These are phyloP conservation scores for Actinomortierella ambigua DNA, from an alignment of 371 early-diverging fungal genomes.

Conservation along the genomic window DNA sequence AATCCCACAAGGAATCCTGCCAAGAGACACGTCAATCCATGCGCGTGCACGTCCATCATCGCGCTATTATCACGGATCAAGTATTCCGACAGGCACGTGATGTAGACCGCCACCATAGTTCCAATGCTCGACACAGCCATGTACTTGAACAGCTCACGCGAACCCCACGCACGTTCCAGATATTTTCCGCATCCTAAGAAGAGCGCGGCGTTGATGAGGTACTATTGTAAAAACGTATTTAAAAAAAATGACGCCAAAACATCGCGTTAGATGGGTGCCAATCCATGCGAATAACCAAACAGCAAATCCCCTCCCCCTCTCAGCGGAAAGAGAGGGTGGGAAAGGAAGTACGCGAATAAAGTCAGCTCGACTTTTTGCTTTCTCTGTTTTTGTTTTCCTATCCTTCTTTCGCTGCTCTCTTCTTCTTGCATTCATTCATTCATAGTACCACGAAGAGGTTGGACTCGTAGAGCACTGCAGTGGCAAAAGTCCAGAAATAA, in stretches of 20 bases:
- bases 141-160: constrained; percentile 71
- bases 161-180: constrained; percentile 80
- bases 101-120: constrained; percentile 60
- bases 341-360: background rate
- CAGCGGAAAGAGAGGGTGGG: too few species aligned
- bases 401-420: too few species aligned
- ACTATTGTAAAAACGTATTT: constrained; percentile 35
- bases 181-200: constrained; percentile 71
- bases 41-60: constrained; percentile 67
- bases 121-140: constrained; percentile 57
- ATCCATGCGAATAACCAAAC: too few species aligned
- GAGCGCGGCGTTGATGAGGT: constrained; percentile 50
- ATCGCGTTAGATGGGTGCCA: background rate
- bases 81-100: constrained; percentile 63
- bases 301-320: too few species aligned
- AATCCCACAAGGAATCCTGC: constrained; percentile 78
- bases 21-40: constrained; percentile 73
- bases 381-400: background rate
- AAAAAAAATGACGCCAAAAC: background rate
- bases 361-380: too few species aligned
- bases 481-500: constrained; percentile 40
- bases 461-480: constrained; percentile 35
- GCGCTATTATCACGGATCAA: constrained; percentile 59
- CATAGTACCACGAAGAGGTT: constrained; percentile 29
- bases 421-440: too few species aligned